Base-by-base conservation (phyloP, 108 stramenopile genomes). In the Cyclotella choctawhatcheeana region DNA sequence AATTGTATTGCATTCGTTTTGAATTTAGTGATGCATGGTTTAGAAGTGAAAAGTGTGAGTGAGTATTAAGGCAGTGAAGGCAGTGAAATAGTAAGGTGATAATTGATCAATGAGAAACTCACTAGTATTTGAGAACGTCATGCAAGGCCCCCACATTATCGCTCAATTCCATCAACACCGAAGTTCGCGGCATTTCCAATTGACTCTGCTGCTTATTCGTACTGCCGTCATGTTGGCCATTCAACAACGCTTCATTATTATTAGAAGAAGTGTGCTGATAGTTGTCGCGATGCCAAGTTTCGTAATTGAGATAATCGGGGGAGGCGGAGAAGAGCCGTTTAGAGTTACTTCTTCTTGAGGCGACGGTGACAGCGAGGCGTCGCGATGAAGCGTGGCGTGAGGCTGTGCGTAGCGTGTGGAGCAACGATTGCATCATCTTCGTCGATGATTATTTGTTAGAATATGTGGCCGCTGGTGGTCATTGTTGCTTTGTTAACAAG, bases 81-180 rank as follows among this genome's bases (percentile, higher is more conserved):
- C n/a, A n/a, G n/a, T n/a, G n/a, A n/a, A n/a, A n/a, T n/a, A n/a
- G n/a, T n/a, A n/a, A n/a, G n/a, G n/a, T n/a, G n/a, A 4, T 27
- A 30, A 55, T 27, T 27, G 13, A 35, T 60, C 5, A 60, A 37
- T 60, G 32, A 5, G 47, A 22, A 45, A 61, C 78, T 79, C 44
- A 79, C 82, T 96, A 97, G 48, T 82, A 93, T 40, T 76, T 72
- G 35, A 98, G 69, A 58, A 96, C 94, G 44, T 95, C 93, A 44
- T 91, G 90, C 64, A 98, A 71, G 10, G 93, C 86, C 8, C 97
- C 97, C 6, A 92, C 86, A 1, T 89, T 77, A 83, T 98, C 93
- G 10, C 68, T 83, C 64, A 96, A 61, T 67, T 96, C 92, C 93
- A 94, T 96, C 75, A 96, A 70, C 25, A 92, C 76, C 0, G 91